phyloP scores from a whole-genome alignment of 345 rosid species.

The Adansonia digitata region DNA sequence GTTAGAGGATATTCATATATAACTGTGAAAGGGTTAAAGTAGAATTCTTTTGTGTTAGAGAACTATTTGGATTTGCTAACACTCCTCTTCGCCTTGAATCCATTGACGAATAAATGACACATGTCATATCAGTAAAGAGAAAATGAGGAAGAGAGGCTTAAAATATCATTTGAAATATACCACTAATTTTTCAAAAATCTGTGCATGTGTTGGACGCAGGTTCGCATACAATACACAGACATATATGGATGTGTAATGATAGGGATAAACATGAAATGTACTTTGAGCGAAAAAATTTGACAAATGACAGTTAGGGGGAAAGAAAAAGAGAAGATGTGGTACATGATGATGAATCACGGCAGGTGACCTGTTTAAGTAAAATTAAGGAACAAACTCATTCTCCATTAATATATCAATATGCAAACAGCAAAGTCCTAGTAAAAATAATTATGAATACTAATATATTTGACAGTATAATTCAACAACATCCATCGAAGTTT shows the following conservation, averaged over 20 bases:
- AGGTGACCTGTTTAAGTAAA: background rate
- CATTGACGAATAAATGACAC: background rate
- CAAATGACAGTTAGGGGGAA: background rate
- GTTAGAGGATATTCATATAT: background rate
- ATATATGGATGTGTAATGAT: background rate
- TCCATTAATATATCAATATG: background rate
- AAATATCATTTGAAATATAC: background rate
- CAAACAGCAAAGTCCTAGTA: too few relatives aligned
- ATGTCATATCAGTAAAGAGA: background rate
- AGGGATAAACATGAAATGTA: background rate
- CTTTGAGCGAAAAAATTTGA: background rate
- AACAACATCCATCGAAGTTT: background rate
- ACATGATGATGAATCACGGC: background rate
- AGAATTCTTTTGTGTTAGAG: too few relatives aligned
- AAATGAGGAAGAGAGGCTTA: background rate
- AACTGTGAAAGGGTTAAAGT: too few relatives aligned
- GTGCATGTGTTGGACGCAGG: too few relatives aligned
- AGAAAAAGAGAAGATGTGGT: conserved; percentile 5
- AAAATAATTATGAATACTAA: background rate
- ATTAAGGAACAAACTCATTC: background rate
- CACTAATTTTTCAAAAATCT: too few relatives aligned
- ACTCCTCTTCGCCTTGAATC: background rate
- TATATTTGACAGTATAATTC: background rate
- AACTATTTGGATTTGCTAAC: too few relatives aligned
- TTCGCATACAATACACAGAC: too few relatives aligned